A percentile compares a stretch with the other conserved stretches of the same genome.
Evolutionary conservation across 768 basidiomycete genomes (phyloP).

Genomic region (Termitomyces sp.): DNA sequence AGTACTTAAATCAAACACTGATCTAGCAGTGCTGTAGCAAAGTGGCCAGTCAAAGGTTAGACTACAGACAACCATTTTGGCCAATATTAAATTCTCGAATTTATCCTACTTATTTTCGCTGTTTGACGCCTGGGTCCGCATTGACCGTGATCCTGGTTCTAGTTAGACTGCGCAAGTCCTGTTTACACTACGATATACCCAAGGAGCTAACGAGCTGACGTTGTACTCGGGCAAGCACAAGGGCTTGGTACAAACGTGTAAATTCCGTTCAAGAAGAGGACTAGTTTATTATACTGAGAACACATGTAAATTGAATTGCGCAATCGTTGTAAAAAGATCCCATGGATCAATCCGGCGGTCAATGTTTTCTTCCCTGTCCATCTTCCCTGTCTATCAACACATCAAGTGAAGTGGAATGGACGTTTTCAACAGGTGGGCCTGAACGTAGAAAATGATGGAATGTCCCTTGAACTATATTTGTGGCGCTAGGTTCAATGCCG

Average conservation of each 20-base stretch:
- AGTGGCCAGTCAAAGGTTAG: background rate
- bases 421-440: too few species aligned
- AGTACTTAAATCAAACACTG: background rate
- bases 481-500: too few species aligned
- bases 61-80: background rate
- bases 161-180: background rate
- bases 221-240: too few species aligned
- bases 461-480: background rate
- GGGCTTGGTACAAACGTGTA: too few species aligned
- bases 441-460: background rate
- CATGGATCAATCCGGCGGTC: too few species aligned
- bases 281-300: too few species aligned
- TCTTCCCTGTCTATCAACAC: too few species aligned
- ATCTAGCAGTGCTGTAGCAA: background rate
- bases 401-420: background rate
- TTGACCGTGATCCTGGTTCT: background rate
- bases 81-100: background rate
- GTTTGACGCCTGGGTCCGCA: background rate
- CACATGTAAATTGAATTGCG: too few species aligned
- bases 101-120: background rate
- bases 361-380: too few species aligned
- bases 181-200: background rate
- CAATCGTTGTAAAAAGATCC: too few species aligned
- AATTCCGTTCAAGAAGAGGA: too few species aligned
- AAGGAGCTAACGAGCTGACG: background rate